These are phyloP conservation scores for Phytopythium vexans DNA, from an alignment of 352 stramenopile species.

Conservation along the genomic window DNA sequence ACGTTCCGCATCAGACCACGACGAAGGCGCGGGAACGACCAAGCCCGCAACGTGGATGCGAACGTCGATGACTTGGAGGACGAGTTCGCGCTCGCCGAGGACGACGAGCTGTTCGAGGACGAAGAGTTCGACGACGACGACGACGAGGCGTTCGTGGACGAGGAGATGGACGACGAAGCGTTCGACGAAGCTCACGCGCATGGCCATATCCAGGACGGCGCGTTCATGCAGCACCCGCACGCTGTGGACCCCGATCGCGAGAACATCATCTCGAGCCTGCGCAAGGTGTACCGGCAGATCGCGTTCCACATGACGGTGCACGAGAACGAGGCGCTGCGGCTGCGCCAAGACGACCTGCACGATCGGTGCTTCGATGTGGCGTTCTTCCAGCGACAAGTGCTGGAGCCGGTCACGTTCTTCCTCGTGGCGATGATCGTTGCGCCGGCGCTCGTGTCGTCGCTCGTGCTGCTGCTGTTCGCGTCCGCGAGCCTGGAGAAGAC, in stretches of 20 bases:
- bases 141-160: constrained; percentile 29
- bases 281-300: constrained; percentile 65
- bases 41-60: constrained; percentile 11
- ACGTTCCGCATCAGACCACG: constrained; percentile 59
- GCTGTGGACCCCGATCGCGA: constrained; percentile 10
- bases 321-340: constrained; percentile 59
- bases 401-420: constrained; percentile 48
- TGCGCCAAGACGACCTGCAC: constrained; percentile 54
- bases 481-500: constrained; percentile 39
- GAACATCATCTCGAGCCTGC: constrained; percentile 50
- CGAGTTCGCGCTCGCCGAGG: constrained; percentile 7
- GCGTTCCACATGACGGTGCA: constrained; percentile 72
- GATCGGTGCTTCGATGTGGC: constrained; percentile 71
- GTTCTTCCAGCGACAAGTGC: constrained; percentile 60
- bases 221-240: constrained; percentile 11
- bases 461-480: constrained; percentile 29
- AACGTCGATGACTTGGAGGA: constrained; percentile 17
- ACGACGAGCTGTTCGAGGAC: constrained; percentile 30
- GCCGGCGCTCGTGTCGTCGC: constrained; percentile 42
- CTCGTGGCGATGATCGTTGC: constrained; percentile 52
- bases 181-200: constrained; percentile 41
- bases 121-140: constrained; percentile 22
- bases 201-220: constrained; percentile 30
- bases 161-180: constrained; percentile 31
- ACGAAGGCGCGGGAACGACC: constrained; percentile 16